Conservation (phyloP, 179 eudicot genomes). For the Pouteria campechiana region DNA sequence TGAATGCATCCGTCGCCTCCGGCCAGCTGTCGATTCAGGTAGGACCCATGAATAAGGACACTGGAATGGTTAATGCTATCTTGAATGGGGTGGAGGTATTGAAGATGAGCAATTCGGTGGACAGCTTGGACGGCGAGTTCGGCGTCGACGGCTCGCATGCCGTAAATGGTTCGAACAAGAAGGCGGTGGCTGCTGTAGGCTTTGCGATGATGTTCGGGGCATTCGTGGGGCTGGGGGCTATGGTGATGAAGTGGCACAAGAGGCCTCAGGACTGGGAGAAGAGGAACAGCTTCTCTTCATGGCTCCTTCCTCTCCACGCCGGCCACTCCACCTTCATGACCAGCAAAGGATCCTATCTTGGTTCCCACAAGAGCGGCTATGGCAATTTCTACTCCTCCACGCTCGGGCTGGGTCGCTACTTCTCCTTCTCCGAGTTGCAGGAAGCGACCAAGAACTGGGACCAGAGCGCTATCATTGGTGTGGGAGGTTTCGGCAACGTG, state of each 20-base stretch:
- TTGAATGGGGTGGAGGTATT: slow-evolving; percentile 80
- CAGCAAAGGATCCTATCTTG: slow-evolving; percentile 35
- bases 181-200: slow-evolving; percentile 23
- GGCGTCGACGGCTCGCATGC: slow-evolving; percentile 30
- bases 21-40: slow-evolving; percentile 49
- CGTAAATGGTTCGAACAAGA: slow-evolving; percentile 25
- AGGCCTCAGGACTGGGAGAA: slow-evolving; percentile 53
- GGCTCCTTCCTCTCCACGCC: slow-evolving; percentile 68
- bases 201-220: slow-evolving; percentile 41
- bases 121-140: slow-evolving; percentile 73
- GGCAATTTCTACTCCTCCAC: slow-evolving; percentile 51
- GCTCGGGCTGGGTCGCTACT: slow-evolving; percentile 56
- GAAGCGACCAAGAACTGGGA: slow-evolving; percentile 76
- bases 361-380: slow-evolving; percentile 44
- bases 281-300: slow-evolving; percentile 60
- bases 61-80: slow-evolving; percentile 49
- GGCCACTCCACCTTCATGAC: slow-evolving; percentile 31
- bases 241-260: slow-evolving; percentile 33
- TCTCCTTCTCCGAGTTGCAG: slow-evolving; percentile 56
- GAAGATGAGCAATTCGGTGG: slow-evolving; percentile 76
- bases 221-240: slow-evolving; percentile 22
- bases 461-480: slow-evolving; percentile 53
- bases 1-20: slow-evolving; percentile 47
- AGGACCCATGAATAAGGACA: slow-evolving; percentile 37
- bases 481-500: slow-evolving; percentile 90